phyloP scores from a whole-genome alignment of 805 yeast genomes.

The Candida mattraensis region DNA sequence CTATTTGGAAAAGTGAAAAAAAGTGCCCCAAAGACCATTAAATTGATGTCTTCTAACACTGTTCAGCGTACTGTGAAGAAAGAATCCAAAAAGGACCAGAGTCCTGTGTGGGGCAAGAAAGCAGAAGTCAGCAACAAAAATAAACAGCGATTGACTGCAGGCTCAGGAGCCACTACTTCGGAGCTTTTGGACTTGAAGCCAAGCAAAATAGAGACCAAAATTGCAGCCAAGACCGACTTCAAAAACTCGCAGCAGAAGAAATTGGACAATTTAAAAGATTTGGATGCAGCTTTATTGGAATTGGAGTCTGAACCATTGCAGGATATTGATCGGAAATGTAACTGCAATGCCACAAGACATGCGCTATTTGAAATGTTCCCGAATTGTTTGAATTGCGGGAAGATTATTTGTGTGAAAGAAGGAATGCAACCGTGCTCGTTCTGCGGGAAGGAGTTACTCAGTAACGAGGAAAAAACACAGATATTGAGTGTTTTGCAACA shows the following conservation, averaged over 20 bases:
- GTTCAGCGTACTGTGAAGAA: too few relatives aligned
- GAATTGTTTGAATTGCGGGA: conserved; percentile 92
- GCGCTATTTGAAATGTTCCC: conserved; percentile 90
- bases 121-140: conserved; percentile 2
- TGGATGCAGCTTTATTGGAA: conserved; percentile 47
- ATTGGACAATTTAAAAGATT: conserved; percentile 51
- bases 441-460: conserved; percentile 70
- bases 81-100: too few relatives aligned
- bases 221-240: conserved; percentile 27
- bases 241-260: conserved; percentile 41
- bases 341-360: conserved; percentile 86
- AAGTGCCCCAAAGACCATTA: conserved; percentile 5
- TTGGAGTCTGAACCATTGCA: conserved; percentile 36
- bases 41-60: too few relatives aligned
- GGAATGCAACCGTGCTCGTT: conserved; percentile 88
- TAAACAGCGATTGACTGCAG: too few relatives aligned
- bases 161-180: conserved; percentile 48
- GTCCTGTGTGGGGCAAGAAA: too few relatives aligned
- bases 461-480: conserved; percentile 57
- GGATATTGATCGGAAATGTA: conserved; percentile 43
- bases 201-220: too few relatives aligned
- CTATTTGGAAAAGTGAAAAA: conserved; percentile 32
- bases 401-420: conserved; percentile 85
- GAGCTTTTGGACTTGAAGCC: conserved; percentile 45
- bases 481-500: conserved; percentile 51